Evolutionary conservation across 805 yeast species (phyloP).

Genomic region (Trichomonascus vanleenenianus): DNA sequence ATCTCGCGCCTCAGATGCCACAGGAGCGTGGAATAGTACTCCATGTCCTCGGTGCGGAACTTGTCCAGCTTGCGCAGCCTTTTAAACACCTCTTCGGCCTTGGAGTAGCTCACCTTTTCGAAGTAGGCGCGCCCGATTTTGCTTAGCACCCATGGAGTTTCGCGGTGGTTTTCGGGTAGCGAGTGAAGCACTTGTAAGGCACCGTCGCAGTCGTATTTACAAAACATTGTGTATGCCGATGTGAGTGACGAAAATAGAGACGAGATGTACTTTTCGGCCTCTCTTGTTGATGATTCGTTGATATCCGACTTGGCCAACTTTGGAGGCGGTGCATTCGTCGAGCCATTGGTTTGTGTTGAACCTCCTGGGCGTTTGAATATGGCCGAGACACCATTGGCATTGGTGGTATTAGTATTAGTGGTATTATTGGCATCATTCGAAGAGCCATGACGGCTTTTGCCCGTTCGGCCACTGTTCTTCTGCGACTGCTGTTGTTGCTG

Average conservation of each 20-base stretch:
- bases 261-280: conserved; percentile 33
- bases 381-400: background rate
- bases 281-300: conserved; percentile 4
- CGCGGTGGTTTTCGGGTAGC: conserved; percentile 53
- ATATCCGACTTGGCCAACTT: background rate
- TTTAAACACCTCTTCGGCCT: conserved; percentile 56
- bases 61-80: conserved; percentile 63
- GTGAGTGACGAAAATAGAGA: conserved; percentile 48
- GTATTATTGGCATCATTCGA: background rate
- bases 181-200: conserved; percentile 64
- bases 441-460: too few relatives aligned
- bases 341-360: too few relatives aligned
- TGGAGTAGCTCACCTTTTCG: conserved; percentile 79
- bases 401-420: background rate
- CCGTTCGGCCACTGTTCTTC: too few relatives aligned
- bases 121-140: conserved; percentile 75
- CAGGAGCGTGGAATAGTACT: conserved; percentile 75
- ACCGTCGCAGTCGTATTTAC: conserved; percentile 66
- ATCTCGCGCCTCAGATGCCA: conserved; percentile 88
- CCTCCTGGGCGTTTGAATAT: too few relatives aligned
- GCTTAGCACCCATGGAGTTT: conserved; percentile 80
- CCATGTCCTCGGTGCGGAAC: conserved; percentile 82
- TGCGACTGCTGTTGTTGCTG: too few relatives aligned
- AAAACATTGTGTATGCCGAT: conserved; percentile 51
- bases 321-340: too few relatives aligned